A percentile compares a stretch with the other conserved stretches of the same genome.
Conservation (phyloP, 176 grass and related monocot species). For the Typha latifolia region DNA sequence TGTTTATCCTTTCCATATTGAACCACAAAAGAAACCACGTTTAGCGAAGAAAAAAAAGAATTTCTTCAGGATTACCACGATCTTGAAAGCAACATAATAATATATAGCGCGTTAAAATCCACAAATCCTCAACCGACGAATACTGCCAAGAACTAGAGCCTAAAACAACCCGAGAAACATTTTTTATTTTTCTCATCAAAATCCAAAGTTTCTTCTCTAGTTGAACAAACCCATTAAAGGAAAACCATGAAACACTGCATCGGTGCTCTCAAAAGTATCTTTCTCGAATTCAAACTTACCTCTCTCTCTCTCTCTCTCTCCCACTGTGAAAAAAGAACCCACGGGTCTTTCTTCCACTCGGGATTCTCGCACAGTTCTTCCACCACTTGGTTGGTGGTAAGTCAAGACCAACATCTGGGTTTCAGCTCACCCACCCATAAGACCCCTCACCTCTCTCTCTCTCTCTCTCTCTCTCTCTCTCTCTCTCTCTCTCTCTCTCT, state of each 20-base stretch:
- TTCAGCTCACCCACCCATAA: not conserved
- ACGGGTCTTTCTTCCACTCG: not conserved
- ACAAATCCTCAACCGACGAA: not conserved
- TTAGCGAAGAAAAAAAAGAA: not conserved
- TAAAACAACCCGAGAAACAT: not conserved
- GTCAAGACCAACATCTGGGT: slow-evolving; percentile 19
- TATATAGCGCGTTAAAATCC: not conserved
- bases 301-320: not conserved
- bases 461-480: not conserved
- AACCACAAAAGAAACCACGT: not conserved
- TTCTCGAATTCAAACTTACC: not conserved
- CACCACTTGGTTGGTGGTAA: not conserved
- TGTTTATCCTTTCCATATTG: not conserved
- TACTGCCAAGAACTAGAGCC: not conserved
- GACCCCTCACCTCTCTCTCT: not conserved
- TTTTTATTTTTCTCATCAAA: not conserved
- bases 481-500: not conserved
- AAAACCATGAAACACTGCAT: not conserved
- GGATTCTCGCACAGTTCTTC: not conserved
- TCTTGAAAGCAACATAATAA: not conserved
- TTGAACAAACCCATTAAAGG: not conserved
- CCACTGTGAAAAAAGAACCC: not conserved
- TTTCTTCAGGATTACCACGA: not conserved
- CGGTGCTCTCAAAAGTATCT: not conserved
- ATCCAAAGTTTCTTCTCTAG: not conserved